Base-by-base conservation (phyloP, 2,329 filamentous ascomycete species). In the Keithomyces neogunnii region DNA sequence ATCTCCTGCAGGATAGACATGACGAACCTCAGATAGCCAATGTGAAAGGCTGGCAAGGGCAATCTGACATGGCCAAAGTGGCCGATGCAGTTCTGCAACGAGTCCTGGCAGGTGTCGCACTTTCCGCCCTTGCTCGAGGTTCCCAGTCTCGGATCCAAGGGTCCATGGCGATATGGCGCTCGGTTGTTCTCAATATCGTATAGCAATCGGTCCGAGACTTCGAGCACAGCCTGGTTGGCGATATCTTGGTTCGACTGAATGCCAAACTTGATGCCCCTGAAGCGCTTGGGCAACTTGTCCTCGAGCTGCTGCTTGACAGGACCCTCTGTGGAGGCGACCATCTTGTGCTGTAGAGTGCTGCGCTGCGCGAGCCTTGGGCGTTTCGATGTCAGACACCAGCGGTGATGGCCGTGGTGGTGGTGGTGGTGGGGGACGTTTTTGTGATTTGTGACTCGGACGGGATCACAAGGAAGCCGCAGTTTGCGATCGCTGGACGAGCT, bases 51-150 rank as follows among this genome's bases (percentile, higher is more conserved):
- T 3, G 93, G 93, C 48, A 99, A 75, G 1, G 92, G 89, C 11
- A 99, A 80, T 62, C 88, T 84, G 61, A 99, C 87, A 69, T 96
- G 86, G 45, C 93, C 93, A 63, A 97, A 99, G 69, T 99, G 93
- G 10, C 93, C 93, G 60, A 89, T 93, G 69, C 93, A 99, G 57
- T 86, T 83, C 61, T 89, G 81, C 32, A 97, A 75, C 13, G 83
- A 79, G 63, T 91, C 82, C 46, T 88, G 82, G 66, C 93, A 99
- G 11, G 93, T 97, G 43, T 81, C 74, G 67, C 93, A 99, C 53
- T 74, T 78, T 29, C 82, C 87, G 3, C 74, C 79, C 70, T 97
- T 97, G 65, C 82, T 89, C 13, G 91, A 96, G 3, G 89, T 93
- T 57, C 91, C 91, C 73, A 99, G 81, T 64, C 88, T 88, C 55